Base-by-base conservation (phyloP, 2,329 filamentous ascomycete genomes). In the Hysterium pulicare region DNA sequence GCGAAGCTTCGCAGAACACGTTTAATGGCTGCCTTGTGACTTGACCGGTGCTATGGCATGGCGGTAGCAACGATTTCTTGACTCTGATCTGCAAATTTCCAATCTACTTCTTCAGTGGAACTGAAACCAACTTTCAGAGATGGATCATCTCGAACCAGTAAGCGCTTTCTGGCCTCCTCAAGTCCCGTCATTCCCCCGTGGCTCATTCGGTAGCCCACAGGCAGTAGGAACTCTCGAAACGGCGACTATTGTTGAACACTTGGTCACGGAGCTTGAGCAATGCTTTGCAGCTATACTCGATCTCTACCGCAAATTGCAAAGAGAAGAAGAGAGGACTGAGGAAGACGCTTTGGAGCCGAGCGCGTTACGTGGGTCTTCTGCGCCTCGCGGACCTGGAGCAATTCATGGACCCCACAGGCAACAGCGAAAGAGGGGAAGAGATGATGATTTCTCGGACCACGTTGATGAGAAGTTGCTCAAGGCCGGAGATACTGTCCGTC, bases 271-370 rank as follows among this genome's bases (percentile, higher is more conserved):
- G 6, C 41, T 64, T 28, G 57, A 55, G 20, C 57, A 61, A 13
- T 51, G 49, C 3, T 62, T 63, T 20, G 55, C 58, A 4, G 58
- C 59, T n/a, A 57, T 57, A 8, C 54, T 53, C 38, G 55, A 62
- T 24, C 42, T 64, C 1, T 64, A 61, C 38, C 57, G 50, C 16
- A 63, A 51, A 40, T 49, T 64, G 15, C 62, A 58, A 39, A 55
- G 48, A 33, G 52, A 51, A 36, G 46, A 49, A 3, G 53, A 53
- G 24, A 43, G 44, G 15, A 49, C 47, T 39, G 46, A 53, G 19
- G 51, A 54, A 17, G 45, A 41, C 9, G 32, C 48, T 8, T 45
- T 54, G 42, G 46, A 46, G 38, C 40, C 38, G 28, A 38, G 36
- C 17, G 38, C 38, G 13, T 30, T n/a, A 26, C 33, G 33, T 36